These are phyloP conservation scores for Coemansia sp. DNA, from an alignment of 192 early-diverging fungal genomes.

Conservation along the genomic window DNA sequence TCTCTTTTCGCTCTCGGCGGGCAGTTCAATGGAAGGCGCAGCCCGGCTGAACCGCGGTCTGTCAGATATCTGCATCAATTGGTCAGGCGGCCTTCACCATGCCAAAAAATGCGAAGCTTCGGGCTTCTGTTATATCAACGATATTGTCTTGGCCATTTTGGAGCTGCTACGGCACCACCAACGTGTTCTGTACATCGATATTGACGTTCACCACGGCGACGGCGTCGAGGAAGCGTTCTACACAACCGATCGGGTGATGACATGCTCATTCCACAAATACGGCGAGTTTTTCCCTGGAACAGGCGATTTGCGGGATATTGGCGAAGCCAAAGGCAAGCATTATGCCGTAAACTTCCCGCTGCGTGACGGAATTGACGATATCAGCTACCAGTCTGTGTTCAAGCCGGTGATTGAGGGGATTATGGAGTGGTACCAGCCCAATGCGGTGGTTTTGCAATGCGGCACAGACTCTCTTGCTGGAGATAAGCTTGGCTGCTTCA, in stretches of 20 bases:
- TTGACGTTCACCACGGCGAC: constrained; percentile 98
- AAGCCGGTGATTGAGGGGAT: constrained; percentile 78
- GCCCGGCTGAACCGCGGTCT: constrained; percentile 78
- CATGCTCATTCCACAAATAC: constrained; percentile 97
- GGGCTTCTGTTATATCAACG: constrained; percentile 98
- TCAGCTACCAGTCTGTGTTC: constrained; percentile 87
- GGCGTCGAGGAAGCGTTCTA: constrained; percentile 99
- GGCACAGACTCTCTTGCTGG: constrained; percentile 94
- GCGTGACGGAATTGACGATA: constrained; percentile 91
- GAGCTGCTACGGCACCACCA: constrained; percentile 85
- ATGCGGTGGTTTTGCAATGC: constrained; percentile 90
- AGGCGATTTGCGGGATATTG: constrained; percentile 92
- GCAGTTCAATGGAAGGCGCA: constrained; percentile 94
- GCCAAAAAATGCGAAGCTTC: constrained; percentile 95
- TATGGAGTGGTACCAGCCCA: constrained; percentile 92
- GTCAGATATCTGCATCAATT: constrained; percentile 94
- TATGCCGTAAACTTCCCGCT: constrained; percentile 97
- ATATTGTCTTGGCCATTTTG: constrained; percentile 92
- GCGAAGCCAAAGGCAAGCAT: constrained; percentile 81
- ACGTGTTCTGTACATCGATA: constrained; percentile 95
- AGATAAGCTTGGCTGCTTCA: constrained; percentile 93
- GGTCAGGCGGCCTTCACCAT: constrained; percentile 96
- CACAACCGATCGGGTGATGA: constrained; percentile 99
- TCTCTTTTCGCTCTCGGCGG: constrained; percentile 86
- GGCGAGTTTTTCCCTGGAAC: constrained; percentile 99